phyloP scores from a whole-genome alignment of 2,329 filamentous ascomycete species.

The Rhynchosporium secalis region DNA sequence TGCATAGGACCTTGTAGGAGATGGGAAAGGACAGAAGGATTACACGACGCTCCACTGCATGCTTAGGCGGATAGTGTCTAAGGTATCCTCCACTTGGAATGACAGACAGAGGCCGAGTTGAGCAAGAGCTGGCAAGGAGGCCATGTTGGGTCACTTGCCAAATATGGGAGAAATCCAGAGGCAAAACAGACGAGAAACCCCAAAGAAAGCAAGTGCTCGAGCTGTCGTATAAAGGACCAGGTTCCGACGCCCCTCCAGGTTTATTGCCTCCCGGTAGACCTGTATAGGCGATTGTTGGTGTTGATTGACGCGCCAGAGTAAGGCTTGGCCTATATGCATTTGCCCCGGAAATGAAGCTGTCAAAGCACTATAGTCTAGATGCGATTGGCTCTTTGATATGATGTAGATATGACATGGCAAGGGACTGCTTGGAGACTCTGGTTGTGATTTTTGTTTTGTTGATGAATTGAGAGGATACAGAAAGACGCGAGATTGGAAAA shows the following conservation, averaged over 20 bases:
- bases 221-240: neutral
- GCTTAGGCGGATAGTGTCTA: neutral
- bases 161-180: neutral
- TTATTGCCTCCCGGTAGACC: neutral
- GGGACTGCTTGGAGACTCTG: neutral
- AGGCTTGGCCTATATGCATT: neutral
- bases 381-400: neutral
- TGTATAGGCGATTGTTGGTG: neutral
- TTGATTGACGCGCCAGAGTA: neutral
- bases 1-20: constrained; percentile 1
- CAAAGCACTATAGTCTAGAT: neutral
- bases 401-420: neutral
- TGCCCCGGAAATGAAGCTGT: neutral
- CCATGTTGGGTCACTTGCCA: neutral
- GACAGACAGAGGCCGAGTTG: neutral
- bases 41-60: constrained; percentile 5
- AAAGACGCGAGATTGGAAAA: no score
- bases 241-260: neutral
- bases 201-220: neutral
- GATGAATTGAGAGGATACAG: neutral
- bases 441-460: neutral
- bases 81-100: neutral
- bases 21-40: neutral
- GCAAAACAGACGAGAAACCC: neutral
- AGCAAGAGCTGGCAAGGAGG: neutral